Base-by-base conservation (phyloP, 768 basidiomycete genomes). In the Suillus subluteus region DNA sequence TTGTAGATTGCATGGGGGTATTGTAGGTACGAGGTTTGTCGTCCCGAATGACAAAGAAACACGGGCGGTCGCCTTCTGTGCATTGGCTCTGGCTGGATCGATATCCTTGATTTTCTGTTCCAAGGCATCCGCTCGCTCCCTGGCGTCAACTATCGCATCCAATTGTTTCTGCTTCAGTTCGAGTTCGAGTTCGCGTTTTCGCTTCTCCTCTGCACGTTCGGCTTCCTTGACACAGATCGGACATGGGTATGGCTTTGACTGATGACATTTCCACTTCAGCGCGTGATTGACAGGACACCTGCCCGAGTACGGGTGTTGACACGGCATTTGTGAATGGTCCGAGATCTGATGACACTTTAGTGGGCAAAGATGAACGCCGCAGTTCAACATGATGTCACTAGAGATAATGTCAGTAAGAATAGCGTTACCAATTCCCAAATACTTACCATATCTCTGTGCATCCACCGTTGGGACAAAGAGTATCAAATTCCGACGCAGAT, bases 391-490 rank as follows among this genome's bases (percentile, higher is more conserved):
- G 0, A 70, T 73, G n/a, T 82, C 84, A 68, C 90, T 91, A 62
- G 4, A 52, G 16, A 46, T 64, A 12, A 62, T 61, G 6, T 61
- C 50, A 26, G 65, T 41, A 43, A 26, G 26, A 58, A 54, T 30
- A 55, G 26, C 18, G 21, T 56, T 44, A 16, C 16, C 52, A 30
- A 50, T 21, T 0, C 58, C 43, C 23, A 11, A 48, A 32, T 15
- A 71, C 81, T 58, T 76, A 90, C 90, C 90, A 91, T 56, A 84
- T 82, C 66, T 83, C 79, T 3, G 67, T 74, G 66, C 90, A 91
- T 3, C 90, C 90, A 9, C 90, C 90, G 61, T 89, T 88, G 0
- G 89, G 89, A 66, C 82, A 81, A 30, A 81, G 62, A 16, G 64
- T 65, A 12, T 87, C 83, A 58, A 91, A 91, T 13, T 88, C 83